Conservation (phyloP, 2,329 filamentous ascomycete genomes). For the Magnaporthales sp. region DNA sequence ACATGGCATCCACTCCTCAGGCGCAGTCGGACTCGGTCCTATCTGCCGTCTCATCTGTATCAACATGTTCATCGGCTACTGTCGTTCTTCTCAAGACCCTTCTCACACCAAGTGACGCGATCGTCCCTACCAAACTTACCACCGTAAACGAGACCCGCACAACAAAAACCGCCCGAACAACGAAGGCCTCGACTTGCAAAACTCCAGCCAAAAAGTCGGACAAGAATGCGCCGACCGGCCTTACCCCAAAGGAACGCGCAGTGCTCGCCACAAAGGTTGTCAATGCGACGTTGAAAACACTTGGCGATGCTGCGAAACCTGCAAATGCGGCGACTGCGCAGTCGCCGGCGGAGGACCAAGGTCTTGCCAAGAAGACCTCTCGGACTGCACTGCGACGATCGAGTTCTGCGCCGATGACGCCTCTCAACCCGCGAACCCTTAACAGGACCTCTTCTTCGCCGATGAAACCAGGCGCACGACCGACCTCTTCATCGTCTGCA, state of each 20-base stretch:
- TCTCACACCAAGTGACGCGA: conserved; percentile 26
- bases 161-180: conserved; percentile 10
- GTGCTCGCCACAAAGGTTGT: conserved; percentile 64
- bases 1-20: conserved; percentile 28
- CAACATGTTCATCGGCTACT: conserved; percentile 38
- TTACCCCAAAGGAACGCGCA: conserved; percentile 52
- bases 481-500: conserved; percentile 7
- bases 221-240: conserved; percentile 15
- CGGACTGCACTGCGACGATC: conserved; percentile 42
- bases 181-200: conserved; percentile 9
- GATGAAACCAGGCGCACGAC: conserved; percentile 22
- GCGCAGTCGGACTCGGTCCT: conserved; percentile 36
- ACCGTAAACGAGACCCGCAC: conserved; percentile 14
- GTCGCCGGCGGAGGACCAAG: conserved; percentile 25
- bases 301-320: conserved; percentile 57
- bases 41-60: conserved; percentile 32
- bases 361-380: conserved; percentile 25
- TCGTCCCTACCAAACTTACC: conserved; percentile 14
- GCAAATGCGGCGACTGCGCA: conserved; percentile 21
- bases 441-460: conserved; percentile 52
- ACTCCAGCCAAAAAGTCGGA: conserved; percentile 16
- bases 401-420: conserved; percentile 49
- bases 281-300: conserved; percentile 59
- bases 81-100: conserved; percentile 35
- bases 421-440: conserved; percentile 50